phyloP scores from a whole-genome alignment of 352 stramenopile genomes.

The Phytophthora idaei region DNA sequence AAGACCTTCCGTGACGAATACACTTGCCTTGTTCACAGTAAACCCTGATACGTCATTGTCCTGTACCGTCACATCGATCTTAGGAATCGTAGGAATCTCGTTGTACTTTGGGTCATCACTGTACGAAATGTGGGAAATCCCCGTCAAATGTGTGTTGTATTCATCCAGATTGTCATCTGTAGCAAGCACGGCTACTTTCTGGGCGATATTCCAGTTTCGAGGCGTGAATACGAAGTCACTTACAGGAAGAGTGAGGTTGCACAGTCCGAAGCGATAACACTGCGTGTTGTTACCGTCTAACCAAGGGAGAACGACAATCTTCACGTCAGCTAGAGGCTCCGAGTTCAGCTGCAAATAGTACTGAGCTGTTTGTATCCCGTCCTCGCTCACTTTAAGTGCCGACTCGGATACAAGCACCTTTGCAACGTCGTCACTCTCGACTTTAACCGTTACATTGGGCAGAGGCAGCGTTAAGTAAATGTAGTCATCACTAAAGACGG shows the following conservation, averaged over 20 bases:
- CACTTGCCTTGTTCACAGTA: slow-evolving; percentile 42
- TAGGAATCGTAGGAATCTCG: slow-evolving; percentile 51
- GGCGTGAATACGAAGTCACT: slow-evolving; percentile 67
- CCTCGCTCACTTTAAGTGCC: slow-evolving; percentile 61
- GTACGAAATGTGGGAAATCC: slow-evolving; percentile 73
- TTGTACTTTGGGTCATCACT: slow-evolving; percentile 77
- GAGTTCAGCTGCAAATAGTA: slow-evolving; percentile 66
- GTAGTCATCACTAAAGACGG: slow-evolving; percentile 66
- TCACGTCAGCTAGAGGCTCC: slow-evolving; percentile 65
- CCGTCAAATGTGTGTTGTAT: slow-evolving; percentile 61
- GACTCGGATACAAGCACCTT: slow-evolving; percentile 66
- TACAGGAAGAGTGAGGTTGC: slow-evolving; percentile 68
- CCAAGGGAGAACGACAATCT: slow-evolving; percentile 70
- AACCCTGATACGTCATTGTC: slow-evolving; percentile 74
- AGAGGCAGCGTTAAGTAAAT: slow-evolving; percentile 58
- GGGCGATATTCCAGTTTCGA: slow-evolving; percentile 64
- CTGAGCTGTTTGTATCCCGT: slow-evolving; percentile 40
- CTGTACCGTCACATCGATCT: slow-evolving; percentile 59
- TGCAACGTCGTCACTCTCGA: slow-evolving; percentile 67
- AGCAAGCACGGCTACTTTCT: slow-evolving; percentile 56
- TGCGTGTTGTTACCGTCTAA: slow-evolving; percentile 58
- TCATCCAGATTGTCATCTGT: slow-evolving; percentile 78
- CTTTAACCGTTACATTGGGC: slow-evolving; percentile 44
- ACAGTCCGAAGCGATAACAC: slow-evolving; percentile 78
- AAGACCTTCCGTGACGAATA: slow-evolving; percentile 52